Conservation (phyloP, 306 rosid species). For the Alnus rubra region DNA sequence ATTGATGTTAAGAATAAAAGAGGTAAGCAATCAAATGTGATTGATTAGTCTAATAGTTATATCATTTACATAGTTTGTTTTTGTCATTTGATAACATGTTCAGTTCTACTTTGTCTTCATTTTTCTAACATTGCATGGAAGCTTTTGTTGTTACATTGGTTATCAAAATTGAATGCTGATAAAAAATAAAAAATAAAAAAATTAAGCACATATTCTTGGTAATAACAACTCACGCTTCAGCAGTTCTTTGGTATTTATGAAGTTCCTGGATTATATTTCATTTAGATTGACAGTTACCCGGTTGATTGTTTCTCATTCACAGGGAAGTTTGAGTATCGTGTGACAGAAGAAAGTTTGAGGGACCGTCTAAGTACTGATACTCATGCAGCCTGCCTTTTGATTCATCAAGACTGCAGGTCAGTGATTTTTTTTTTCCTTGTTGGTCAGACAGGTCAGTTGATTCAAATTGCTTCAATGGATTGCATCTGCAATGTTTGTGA, state of each 20-base stretch:
- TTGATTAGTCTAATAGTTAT: background rate
- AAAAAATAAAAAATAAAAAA: background rate
- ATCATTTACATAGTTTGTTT: constrained; percentile 9
- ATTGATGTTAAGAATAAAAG: constrained; percentile 72
- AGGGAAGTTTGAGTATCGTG: constrained; percentile 69
- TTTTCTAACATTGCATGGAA: constrained; percentile 11
- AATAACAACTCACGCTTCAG: background rate
- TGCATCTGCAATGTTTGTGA: constrained; percentile 1
- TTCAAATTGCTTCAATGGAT: background rate
- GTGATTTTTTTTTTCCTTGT: constrained; percentile 1
- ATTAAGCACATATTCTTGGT: background rate
- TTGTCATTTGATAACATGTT: constrained; percentile 4
- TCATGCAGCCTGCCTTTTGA: constrained; percentile 54
- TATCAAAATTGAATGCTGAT: constrained; percentile 2
- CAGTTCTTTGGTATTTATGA: background rate
- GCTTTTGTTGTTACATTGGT: constrained; percentile 10
- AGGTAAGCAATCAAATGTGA: constrained; percentile 52
- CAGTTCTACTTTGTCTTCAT: constrained; percentile 8
- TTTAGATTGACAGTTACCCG: constrained; percentile 14
- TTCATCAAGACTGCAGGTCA: constrained; percentile 69
- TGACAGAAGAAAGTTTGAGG: constrained; percentile 78
- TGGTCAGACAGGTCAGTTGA: constrained; percentile 37
- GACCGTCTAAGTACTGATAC: constrained; percentile 74
- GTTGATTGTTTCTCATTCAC: constrained; percentile 8
- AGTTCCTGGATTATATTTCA: background rate